These are phyloP conservation scores for Chondrus crispus DNA, from an alignment of 23 red algal species.

Conservation along the genomic window DNA sequence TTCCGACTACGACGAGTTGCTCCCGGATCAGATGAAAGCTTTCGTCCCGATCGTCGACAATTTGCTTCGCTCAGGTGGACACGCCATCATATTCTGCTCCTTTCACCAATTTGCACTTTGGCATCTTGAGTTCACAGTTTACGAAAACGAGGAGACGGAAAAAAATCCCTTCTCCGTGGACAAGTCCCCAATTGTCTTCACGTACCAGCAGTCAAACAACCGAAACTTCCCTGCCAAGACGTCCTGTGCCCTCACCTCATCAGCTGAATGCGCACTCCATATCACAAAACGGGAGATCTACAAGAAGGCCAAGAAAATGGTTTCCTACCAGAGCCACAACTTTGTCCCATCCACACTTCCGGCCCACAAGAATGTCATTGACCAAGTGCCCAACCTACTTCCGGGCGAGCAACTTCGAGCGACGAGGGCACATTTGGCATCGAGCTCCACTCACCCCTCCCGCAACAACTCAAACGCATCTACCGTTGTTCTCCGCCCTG, in stretches of 20 bases:
- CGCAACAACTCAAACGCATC: too few relatives aligned
- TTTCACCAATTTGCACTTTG: neutral
- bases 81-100: conserved; percentile 9
- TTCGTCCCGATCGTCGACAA: neutral
- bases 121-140: neutral
- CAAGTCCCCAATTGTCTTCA: conserved; percentile 22
- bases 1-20: neutral
- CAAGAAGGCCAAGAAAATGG: neutral
- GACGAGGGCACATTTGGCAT: neutral
- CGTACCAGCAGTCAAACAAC: neutral
- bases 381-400: neutral
- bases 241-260: neutral
- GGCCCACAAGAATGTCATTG: conserved; percentile 30
- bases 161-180: neutral
- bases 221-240: neutral
- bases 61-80: neutral
- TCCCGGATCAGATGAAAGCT: neutral
- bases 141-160: neutral
- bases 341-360: conserved; percentile 10
- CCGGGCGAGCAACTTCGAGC: neutral
- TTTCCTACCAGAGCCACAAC: neutral
- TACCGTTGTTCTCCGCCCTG: neutral
- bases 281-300: neutral
- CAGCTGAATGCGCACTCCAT: neutral
- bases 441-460: neutral